Base-by-base conservation (phyloP, 2,329 filamentous ascomycete genomes). In the Plectosphaerella cucumerina region DNA sequence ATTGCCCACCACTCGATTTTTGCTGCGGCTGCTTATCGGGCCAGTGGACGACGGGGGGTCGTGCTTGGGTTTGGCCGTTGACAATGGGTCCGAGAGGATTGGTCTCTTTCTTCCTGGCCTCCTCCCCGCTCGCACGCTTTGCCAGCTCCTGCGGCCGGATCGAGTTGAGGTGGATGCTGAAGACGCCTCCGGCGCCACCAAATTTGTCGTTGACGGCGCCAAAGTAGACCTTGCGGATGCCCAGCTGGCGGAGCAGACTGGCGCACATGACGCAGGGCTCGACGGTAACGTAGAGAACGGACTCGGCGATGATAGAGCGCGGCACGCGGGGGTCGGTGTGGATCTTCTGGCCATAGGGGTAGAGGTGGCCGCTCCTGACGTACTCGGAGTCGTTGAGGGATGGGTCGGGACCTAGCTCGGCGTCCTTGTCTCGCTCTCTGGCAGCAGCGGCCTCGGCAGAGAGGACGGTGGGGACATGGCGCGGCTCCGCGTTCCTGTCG, bases 221-320 rank as follows among this genome's bases (percentile, higher is more conserved):
- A 68, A 94, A 99, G 69, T 93, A 97, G 31, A 99, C 94, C 58
- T 87, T 87, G 55, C 87, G 83, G 68, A 99, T 91, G 14, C 85
- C 82, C 57, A 95, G 86, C 69, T 99, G 95, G 48, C 91, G 84
- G 47, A 99, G 79, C 49, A 95, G 84, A 6, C 91, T 95, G 12
- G 94, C 94, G 66, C 94, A 99, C 94, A 99, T 99, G 72, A 99
- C 90, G 68, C 94, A 99, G 5, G 94, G 94, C 71, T 99, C 95
- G 49, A 99, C 93, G 0, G 94, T 99, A 46, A 99, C 94, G 69
- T 99, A 99, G 48, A 99, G 82, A 10, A 85, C 87, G 59, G 79
- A 80, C 57, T 92, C 82, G 37, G 75, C 76, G 59, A 97, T 76
- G 56, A 93, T 81, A 12, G 78, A 79, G 33, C 82, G 79, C 49